Evolutionary conservation across 2,329 filamentous ascomycete species (phyloP).

Genomic region (Nectriaceae sp.): DNA sequence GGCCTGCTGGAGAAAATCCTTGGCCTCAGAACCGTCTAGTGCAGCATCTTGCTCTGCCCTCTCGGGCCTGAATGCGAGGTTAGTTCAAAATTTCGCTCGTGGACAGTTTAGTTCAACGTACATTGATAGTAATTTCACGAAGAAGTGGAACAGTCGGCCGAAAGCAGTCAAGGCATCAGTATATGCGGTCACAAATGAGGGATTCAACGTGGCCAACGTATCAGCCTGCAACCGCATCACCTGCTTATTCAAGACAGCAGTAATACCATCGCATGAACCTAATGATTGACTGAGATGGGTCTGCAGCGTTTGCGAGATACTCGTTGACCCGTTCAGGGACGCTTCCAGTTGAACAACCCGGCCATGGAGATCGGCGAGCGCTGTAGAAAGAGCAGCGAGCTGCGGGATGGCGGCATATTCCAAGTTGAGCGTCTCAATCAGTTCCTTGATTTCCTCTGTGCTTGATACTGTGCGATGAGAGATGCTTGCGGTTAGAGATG

Average conservation of each 20-base stretch:
- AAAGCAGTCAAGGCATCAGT: conserved; percentile 26
- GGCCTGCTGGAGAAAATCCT: conserved; percentile 21
- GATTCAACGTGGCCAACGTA: conserved; percentile 25
- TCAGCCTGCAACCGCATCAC: conserved; percentile 32
- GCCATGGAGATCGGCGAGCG: conserved; percentile 29
- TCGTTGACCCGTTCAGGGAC: conserved; percentile 23
- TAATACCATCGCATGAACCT: conserved; percentile 29
- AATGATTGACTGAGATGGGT: conserved; percentile 29
- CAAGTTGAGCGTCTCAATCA: conserved; percentile 19
- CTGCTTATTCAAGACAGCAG: conserved; percentile 36
- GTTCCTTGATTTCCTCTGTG: conserved; percentile 31
- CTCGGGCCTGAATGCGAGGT: conserved; percentile 9
- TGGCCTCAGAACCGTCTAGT: conserved; percentile 19
- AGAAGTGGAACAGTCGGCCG: conserved; percentile 26
- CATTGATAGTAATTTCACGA: conserved; percentile 24
- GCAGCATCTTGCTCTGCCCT: conserved; percentile 27
- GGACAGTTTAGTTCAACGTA: conserved; percentile 11
- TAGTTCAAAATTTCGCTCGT: neutral
- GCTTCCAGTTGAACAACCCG: conserved; percentile 26
- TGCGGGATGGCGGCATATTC: conserved; percentile 15
- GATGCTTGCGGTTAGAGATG: conserved; percentile 32
- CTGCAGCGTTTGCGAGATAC: conserved; percentile 34
- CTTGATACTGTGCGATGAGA: conserved; percentile 32
- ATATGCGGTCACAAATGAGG: conserved; percentile 27
- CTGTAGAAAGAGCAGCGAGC: conserved; percentile 23